phyloP scores from a whole-genome alignment of 1,284 basidiomycete genomes.

The Ceratobasidium sp. region DNA sequence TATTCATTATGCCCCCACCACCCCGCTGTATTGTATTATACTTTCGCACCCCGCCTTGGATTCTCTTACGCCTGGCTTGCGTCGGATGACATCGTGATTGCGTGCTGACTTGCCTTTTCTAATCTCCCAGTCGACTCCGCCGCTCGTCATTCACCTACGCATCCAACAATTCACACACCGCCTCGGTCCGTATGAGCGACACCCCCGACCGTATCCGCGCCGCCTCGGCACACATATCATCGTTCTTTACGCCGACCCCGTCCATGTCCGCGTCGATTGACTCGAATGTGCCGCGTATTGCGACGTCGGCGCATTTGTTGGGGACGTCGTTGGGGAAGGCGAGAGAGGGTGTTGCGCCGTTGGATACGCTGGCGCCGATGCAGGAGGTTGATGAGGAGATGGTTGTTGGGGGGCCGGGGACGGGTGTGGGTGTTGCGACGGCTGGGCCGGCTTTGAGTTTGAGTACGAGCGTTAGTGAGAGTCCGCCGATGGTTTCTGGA shows the following conservation, averaged over 20 bases:
- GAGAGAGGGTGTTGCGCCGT: constrained; percentile 28
- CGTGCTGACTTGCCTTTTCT: constrained; percentile 28
- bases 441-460: constrained; percentile 11
- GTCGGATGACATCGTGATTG: background rate
- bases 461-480: no score
- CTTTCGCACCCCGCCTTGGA: background rate
- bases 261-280: background rate
- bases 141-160: constrained; percentile 19
- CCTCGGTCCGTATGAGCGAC: constrained; percentile 35
- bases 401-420: background rate
- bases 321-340: constrained; percentile 35
- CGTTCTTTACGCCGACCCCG: constrained; percentile 9
- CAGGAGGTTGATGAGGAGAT: constrained; percentile 40
- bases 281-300: constrained; percentile 19
- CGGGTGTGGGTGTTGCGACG: constrained; percentile 15
- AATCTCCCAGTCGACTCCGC: constrained; percentile 19
- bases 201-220: constrained; percentile 40
- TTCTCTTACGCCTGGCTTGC: background rate
- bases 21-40: no score
- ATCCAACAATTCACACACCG: constrained; percentile 19
- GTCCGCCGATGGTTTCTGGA: background rate
- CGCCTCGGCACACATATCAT: constrained; percentile 24
- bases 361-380: constrained; percentile 37
- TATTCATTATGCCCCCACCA: no score
- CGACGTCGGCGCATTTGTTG: constrained; percentile 29